These are phyloP conservation scores for Blumeriella jaapii DNA, from an alignment of 2,329 filamentous ascomycete species.

Conservation along the genomic window DNA sequence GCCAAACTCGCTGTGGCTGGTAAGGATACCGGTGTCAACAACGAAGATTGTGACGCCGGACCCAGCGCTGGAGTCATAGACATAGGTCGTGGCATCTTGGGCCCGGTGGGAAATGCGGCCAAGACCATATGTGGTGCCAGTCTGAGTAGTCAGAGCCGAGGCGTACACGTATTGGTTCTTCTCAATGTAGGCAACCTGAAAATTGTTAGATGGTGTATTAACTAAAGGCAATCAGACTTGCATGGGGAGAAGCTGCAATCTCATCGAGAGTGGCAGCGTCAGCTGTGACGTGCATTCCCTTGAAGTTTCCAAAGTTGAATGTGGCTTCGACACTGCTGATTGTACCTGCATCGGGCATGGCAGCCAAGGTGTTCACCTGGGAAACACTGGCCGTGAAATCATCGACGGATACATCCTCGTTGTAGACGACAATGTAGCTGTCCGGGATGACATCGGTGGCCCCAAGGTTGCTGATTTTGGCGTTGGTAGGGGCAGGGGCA, in stretches of 20 bases:
- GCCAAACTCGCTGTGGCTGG: slow-evolving; percentile 28
- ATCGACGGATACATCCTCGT: slow-evolving; percentile 38
- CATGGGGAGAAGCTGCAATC: slow-evolving; percentile 23
- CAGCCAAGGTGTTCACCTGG: slow-evolving; percentile 36
- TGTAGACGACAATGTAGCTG: slow-evolving; percentile 54
- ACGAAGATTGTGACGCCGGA: slow-evolving; percentile 27
- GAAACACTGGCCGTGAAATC: slow-evolving; percentile 38
- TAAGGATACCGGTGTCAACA: slow-evolving; percentile 29
- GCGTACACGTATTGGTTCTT: slow-evolving; percentile 25
- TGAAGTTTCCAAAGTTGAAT: slow-evolving; percentile 19
- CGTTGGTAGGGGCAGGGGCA: slow-evolving; percentile 16
- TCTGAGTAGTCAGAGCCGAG: slow-evolving; percentile 22
- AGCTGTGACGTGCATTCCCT: slow-evolving; percentile 22
- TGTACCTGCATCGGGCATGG: slow-evolving; percentile 49
- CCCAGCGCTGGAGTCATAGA: slow-evolving; percentile 28
- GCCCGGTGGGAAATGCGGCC: slow-evolving; percentile 25
- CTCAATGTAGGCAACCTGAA: slow-evolving; percentile 24
- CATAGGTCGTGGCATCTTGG: slow-evolving; percentile 20
- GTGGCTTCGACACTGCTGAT: slow-evolving; percentile 27
- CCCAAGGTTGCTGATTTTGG: slow-evolving; percentile 34
- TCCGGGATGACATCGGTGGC: slow-evolving; percentile 30
- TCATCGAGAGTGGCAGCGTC: slow-evolving; percentile 20
- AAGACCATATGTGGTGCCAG: slow-evolving; percentile 25
- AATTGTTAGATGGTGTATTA: neutral
- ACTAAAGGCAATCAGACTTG: slow-evolving; percentile 5